Evolutionary conservation across 2,329 filamentous ascomycete species (phyloP), one percentile per base, ranked within the genome.

Genomic region (Paraphoma sp.): DNA sequence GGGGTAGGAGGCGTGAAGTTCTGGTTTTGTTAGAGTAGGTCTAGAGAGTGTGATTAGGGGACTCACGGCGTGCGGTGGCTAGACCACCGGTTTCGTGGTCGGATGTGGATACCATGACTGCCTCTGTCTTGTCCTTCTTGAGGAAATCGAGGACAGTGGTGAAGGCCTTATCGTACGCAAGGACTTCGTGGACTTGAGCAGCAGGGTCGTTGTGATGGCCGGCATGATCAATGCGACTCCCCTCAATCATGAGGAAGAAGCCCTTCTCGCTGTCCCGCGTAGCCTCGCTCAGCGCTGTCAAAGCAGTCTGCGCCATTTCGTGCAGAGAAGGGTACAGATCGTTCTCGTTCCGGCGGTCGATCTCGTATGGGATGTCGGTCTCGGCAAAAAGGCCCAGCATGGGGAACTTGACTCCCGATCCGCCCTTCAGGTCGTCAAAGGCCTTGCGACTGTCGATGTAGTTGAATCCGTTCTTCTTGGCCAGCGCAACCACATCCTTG

Each of bases 161-260:
- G 78, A 99, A 96, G 1, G 95, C 85, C 76, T 86, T 87, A 81
- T 99, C 95, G 69, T 96, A 99, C 49, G 93, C 94, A n/a, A 98
- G 82, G 0, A 99, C 94, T 77, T 99, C 95, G 65, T 91, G 89
- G 30, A 85, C 81, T 63, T 86, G 83, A 14, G 81, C 82, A 16
- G 80, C 82, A 4, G 83, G 82, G 61, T 85, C 83, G 62, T 84
- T 85, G 67, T 81, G 81, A 63, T 85, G 83, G 47, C 93, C 95
- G 4, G 95, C 94, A 74, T 99, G 95, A 71, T 99, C 95, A 68
- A 99, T 98, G 42, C 95, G 86, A 68, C 92, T 96, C 4, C 93
- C 95, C 78, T 99, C 95, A 59, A 99, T 96, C 94, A 99, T 97
- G 67, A 99, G 82, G 79, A 99, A 99, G 82, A 98, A 99, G 4